phyloP scores from a whole-genome alignment of 2,329 filamentous ascomycete species.

The Fusarium concolor region DNA sequence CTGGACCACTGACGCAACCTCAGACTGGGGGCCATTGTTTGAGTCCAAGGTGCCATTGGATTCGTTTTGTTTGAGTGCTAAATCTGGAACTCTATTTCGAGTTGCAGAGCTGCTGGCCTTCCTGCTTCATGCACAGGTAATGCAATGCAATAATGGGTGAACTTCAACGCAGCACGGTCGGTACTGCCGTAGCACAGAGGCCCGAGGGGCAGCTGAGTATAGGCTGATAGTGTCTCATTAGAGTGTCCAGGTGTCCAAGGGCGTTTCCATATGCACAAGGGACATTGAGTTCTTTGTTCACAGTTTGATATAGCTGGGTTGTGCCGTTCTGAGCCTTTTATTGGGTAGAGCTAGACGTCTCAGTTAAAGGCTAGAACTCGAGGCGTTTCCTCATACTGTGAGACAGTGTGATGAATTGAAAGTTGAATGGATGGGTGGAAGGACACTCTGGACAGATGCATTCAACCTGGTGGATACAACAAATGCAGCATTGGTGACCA shows the following conservation, averaged over 20 bases:
- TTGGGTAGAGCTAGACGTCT: slow-evolving; percentile 30
- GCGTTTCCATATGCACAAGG: slow-evolving; percentile 28
- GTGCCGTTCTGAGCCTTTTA: slow-evolving; percentile 9
- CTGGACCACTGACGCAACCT: slow-evolving; percentile 35
- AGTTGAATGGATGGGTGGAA: not conserved
- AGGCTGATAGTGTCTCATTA: slow-evolving; percentile 9
- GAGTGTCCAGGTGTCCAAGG: slow-evolving; percentile 12
- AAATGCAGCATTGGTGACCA: slow-evolving; percentile 25
- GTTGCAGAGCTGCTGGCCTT: slow-evolving; percentile 14
- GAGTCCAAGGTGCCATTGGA: slow-evolving; percentile 10
- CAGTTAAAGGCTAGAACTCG: slow-evolving; percentile 17
- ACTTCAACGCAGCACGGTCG: slow-evolving; percentile 9
- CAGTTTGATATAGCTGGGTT: slow-evolving; percentile 13
- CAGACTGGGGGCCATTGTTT: not conserved
- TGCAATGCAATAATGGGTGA: slow-evolving; percentile 26
- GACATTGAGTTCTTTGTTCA: slow-evolving; percentile 27
- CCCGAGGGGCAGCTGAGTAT: slow-evolving; percentile 8
- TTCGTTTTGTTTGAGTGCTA: slow-evolving; percentile 11
- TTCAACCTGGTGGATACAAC: slow-evolving; percentile 25
- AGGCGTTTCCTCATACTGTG: slow-evolving; percentile 35
- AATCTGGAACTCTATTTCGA: slow-evolving; percentile 16
- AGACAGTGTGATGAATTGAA: slow-evolving; percentile 23
- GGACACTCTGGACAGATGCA: not conserved
- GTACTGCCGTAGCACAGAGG: slow-evolving; percentile 23
- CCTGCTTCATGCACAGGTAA: slow-evolving; percentile 12